These are phyloP conservation scores for Kwoniella shivajii DNA, from an alignment of 1,284 basidiomycete genomes.

Conservation along the genomic window DNA sequence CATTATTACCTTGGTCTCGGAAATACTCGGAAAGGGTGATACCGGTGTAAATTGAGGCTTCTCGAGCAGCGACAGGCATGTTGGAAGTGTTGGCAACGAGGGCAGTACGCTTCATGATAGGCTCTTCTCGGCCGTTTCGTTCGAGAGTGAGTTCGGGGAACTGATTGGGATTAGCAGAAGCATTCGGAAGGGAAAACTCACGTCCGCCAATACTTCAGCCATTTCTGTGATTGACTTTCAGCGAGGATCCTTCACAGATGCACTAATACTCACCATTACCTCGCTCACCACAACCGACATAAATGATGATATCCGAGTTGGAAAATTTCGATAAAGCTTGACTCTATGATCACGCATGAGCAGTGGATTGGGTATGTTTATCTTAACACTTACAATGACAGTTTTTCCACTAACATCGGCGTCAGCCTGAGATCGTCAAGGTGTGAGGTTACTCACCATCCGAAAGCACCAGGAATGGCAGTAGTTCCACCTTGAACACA, in stretches of 20 bases:
- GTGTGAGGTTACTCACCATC: slow-evolving; percentile 60
- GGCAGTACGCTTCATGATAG: slow-evolving; percentile 99
- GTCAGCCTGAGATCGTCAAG: background rate
- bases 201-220: slow-evolving; percentile 97
- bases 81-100: slow-evolving; percentile 99
- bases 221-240: slow-evolving; percentile 60
- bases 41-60: slow-evolving; percentile 99
- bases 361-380: too few relatives aligned
- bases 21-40: slow-evolving; percentile 99
- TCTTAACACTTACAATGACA: slow-evolving; percentile 76
- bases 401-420: slow-evolving; percentile 69
- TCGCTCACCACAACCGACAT: slow-evolving; percentile 95
- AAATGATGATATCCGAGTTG: slow-evolving; percentile 99
- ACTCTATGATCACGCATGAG: too few relatives aligned
- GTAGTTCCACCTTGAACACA: slow-evolving; percentile 99
- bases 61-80: slow-evolving; percentile 99
- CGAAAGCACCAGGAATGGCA: slow-evolving; percentile 98
- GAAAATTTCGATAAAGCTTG: slow-evolving; percentile 98
- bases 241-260: background rate
- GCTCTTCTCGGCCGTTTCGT: slow-evolving; percentile 86
- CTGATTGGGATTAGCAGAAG: slow-evolving; percentile 54
- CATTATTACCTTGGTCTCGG: slow-evolving; percentile 97
- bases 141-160: slow-evolving; percentile 96
- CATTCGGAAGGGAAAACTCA: slow-evolving; percentile 47
- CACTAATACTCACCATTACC: slow-evolving; percentile 71